Evolutionary conservation across 164 flowering plant species (phyloP).

Genomic region (Saururus chinensis): DNA sequence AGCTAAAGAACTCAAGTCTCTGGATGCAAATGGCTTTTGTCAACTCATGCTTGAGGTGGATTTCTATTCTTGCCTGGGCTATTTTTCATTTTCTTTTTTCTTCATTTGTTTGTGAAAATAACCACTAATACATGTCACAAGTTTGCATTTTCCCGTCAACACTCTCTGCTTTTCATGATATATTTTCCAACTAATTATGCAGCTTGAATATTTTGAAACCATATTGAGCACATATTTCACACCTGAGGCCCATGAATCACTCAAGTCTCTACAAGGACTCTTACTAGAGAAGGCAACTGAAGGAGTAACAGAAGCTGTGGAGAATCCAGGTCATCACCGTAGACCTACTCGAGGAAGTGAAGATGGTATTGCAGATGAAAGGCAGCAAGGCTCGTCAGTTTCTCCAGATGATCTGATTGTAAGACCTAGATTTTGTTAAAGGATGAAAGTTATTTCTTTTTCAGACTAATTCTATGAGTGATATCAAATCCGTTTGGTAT

Average conservation of each 20-base stretch:
- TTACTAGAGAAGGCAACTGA: slow-evolving; percentile 88
- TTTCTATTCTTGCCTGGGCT: neutral
- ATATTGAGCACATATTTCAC: slow-evolving; percentile 81
- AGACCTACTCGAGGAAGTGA: slow-evolving; percentile 91
- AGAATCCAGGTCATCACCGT: slow-evolving; percentile 82
- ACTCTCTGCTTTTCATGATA: neutral
- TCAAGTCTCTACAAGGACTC: slow-evolving; percentile 74
- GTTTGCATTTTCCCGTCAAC: neutral
- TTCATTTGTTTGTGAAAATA: neutral
- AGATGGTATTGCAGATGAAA: slow-evolving; percentile 69
- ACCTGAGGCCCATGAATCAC: slow-evolving; percentile 70
- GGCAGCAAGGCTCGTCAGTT: slow-evolving; percentile 55
- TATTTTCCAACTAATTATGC: slow-evolving; percentile 16
- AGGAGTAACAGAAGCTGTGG: slow-evolving; percentile 46
- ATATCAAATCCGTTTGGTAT: no score
- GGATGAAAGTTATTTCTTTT: no score
- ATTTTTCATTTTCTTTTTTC: neutral
- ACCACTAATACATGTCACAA: neutral
- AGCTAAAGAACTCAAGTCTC: slow-evolving; percentile 53
- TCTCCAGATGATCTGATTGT: slow-evolving; percentile 97
- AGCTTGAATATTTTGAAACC: slow-evolving; percentile 96
- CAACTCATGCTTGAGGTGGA: slow-evolving; percentile 98
- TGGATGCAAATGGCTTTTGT: slow-evolving; percentile 96
- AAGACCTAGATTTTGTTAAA: slow-evolving; percentile 19
- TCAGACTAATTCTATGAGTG: no score